Conservation (phyloP, 495 filamentous ascomycete genomes). For the Hyaloscypha finlandica region DNA sequence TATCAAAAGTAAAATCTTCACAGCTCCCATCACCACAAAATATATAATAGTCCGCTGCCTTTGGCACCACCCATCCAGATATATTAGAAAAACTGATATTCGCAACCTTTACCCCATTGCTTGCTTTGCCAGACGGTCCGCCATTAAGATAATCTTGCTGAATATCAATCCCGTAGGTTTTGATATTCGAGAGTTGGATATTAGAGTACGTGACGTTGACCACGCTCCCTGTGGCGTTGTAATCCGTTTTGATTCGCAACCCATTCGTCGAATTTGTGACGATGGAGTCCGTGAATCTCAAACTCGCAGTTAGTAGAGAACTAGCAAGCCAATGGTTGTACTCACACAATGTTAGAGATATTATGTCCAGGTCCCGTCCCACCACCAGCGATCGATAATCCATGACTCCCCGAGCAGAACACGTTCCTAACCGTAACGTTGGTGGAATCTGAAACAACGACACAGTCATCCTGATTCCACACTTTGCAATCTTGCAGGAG, state of each 20-base stretch:
- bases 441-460: constrained; percentile 57
- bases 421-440: constrained; percentile 55
- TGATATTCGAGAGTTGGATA: constrained; percentile 57
- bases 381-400: constrained; percentile 65
- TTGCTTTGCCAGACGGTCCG: constrained; percentile 6
- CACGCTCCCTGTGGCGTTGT: constrained; percentile 49
- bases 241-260: constrained; percentile 65
- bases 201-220: constrained; percentile 60
- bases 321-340: not conserved
- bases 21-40: constrained; percentile 22
- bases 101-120: constrained; percentile 2
- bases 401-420: constrained; percentile 56
- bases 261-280: constrained; percentile 54
- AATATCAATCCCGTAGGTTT: constrained; percentile 56
- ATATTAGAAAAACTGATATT: constrained; percentile 8
- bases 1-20: not conserved
- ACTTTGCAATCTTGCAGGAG: constrained; percentile 52
- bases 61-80: not conserved
- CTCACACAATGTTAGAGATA: constrained; percentile 14
- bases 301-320: constrained; percentile 48
- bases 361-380: constrained; percentile 46
- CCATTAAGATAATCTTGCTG: constrained; percentile 14
- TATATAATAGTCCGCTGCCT: constrained; percentile 14
- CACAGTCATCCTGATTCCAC: constrained; percentile 64
- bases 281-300: constrained; percentile 50